A percentile compares a stretch with the other conserved stretches of the same genome.
Conservation (phyloP, 2,329 filamentous ascomycete species). For the Colletotrichum karsti region DNA sequence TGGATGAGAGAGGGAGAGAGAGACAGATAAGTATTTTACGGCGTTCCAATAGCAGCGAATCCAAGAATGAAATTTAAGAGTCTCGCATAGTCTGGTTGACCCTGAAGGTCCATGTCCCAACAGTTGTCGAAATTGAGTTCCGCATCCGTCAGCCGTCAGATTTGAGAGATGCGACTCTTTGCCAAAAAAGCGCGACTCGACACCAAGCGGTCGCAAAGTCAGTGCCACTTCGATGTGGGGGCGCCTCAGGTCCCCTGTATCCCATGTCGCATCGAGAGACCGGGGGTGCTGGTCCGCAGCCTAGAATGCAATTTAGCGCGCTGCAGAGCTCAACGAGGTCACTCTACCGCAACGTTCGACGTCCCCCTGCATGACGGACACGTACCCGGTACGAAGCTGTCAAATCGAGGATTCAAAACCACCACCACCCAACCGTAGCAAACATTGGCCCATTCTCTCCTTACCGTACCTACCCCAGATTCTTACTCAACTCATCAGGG, state of each 20-base stretch:
- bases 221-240: slow-evolving; percentile 22
- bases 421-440: background rate
- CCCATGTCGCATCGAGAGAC: slow-evolving; percentile 9
- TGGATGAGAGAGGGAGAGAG: no score
- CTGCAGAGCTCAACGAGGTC: slow-evolving; percentile 10
- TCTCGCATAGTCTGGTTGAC: background rate
- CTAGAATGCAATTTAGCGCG: slow-evolving; percentile 16
- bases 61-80: background rate
- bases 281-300: slow-evolving; percentile 1
- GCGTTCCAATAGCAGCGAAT: background rate
- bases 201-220: slow-evolving; percentile 20
- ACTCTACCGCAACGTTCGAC: background rate
- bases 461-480: slow-evolving; percentile 12
- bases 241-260: background rate
- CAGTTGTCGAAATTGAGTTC: background rate
- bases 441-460: slow-evolving; percentile 7
- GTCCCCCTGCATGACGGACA: background rate
- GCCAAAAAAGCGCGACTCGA: background rate
- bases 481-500: background rate
- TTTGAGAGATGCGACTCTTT: background rate
- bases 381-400: slow-evolving; percentile 17
- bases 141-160: background rate
- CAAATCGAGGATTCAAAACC: slow-evolving; percentile 2
- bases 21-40: background rate
- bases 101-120: background rate